Base-by-base conservation (phyloP, 495 filamentous ascomycete genomes). In the Diplogelasinospora grovesii region DNA sequence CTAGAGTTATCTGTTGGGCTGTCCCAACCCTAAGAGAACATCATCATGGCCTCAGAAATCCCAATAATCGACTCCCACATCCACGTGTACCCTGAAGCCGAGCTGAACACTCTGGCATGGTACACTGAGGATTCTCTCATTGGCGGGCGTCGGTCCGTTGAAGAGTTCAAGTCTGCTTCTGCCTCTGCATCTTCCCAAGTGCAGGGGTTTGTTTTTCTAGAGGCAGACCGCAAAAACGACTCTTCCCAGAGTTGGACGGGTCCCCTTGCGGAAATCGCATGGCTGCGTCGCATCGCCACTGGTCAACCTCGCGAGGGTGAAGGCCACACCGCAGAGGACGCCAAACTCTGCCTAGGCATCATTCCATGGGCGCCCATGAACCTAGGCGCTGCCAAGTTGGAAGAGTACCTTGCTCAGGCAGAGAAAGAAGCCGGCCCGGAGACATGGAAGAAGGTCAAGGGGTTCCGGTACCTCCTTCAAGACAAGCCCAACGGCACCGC, bases 341-440 rank as follows among this genome's bases (percentile, higher is more conserved):
- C 57, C 8, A 50, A 63, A 15, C 57, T 79, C 3, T 78, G 83
- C 43, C 56, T 81, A 11, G 88, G 71, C 0, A 74, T 86, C 46
- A 69, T 94, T 3, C 81, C 85, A 0, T 94, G 85, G 83, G 87
- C 83, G n/a, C 89, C 87, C 1, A 40, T 94, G 10, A 69, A 76
- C 2, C 70, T 69, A 7, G 85, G 86, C 0, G 54, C 63, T 3
- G 71, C 59, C 8, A 57, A 57, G 25, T 44, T 76, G 52, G 59
- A 66, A 39, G 54, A 50, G 52, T 85, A 81, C 47, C 58, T 83
- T 39, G 57, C 47, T 3, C 46, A 55, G 19, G 78, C 71, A 45
- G 44, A 73, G 66, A 36, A 71, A 54, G 68, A 58, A 50, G 63
- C 78, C 45, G 68, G 67, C 11, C 48, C 41, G 4, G 63, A 59